These are phyloP conservation scores for Phytophthora crassamura DNA, from an alignment of 352 stramenopile genomes.

Conservation along the genomic window DNA sequence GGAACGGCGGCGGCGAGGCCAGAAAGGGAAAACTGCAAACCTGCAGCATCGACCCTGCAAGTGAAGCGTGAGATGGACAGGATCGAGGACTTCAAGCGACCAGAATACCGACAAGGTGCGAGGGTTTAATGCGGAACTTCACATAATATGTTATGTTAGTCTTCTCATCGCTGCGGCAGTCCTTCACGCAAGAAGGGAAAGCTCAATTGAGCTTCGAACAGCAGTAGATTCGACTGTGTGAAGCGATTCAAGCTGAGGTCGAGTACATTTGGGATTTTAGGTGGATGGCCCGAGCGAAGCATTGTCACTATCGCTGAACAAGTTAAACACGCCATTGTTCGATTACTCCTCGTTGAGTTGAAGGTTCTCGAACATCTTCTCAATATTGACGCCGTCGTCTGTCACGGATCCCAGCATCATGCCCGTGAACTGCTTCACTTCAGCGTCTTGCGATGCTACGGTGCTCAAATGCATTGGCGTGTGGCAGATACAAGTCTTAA, in stretches of 20 bases:
- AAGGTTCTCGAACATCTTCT: background rate
- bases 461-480: background rate
- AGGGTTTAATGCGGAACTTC: too few relatives aligned
- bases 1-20: too few relatives aligned
- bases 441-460: background rate
- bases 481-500: conserved; percentile 1
- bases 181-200: conserved; percentile 1
- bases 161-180: conserved; percentile 2
- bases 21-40: too few relatives aligned
- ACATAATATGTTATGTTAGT: too few relatives aligned
- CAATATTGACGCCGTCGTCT: background rate
- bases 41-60: background rate
- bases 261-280: conserved; percentile 2
- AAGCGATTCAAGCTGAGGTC: conserved; percentile 1
- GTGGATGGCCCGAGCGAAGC: background rate
- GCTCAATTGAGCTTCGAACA: background rate
- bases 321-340: too few relatives aligned
- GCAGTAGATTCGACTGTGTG: conserved; percentile 1
- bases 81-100: conserved; percentile 16
- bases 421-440: background rate
- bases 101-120: too few relatives aligned
- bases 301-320: background rate
- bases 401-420: conserved; percentile 5
- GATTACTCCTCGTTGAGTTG: conserved; percentile 1
- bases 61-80: conserved; percentile 2